These are phyloP conservation scores for Lasiosphaeria hispida DNA, from an alignment of 495 filamentous ascomycete genomes.

Conservation along the genomic window DNA sequence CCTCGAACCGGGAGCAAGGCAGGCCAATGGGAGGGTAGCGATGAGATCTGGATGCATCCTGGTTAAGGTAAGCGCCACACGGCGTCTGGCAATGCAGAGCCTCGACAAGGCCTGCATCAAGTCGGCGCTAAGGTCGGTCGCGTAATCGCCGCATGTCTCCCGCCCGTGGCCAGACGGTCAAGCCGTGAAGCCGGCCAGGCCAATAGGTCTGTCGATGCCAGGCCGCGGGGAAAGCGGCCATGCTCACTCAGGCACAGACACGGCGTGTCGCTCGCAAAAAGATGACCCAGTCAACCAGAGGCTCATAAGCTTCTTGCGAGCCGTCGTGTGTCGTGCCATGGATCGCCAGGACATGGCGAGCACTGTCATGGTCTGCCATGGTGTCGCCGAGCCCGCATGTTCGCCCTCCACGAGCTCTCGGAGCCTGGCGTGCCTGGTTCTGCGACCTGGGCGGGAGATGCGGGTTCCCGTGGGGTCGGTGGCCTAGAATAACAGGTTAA, in stretches of 20 bases:
- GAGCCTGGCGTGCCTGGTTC: too few relatives aligned
- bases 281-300: neutral
- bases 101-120: constrained; percentile 11
- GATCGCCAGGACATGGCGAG: too few relatives aligned
- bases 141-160: constrained; percentile 11
- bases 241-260: neutral
- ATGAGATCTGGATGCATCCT: neutral
- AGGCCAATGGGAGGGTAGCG: constrained; percentile 22
- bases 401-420: too few relatives aligned
- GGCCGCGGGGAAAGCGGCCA: constrained; percentile 8
- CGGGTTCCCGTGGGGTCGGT: constrained; percentile 1
- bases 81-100: constrained; percentile 23
- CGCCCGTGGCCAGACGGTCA: neutral
- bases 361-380: too few relatives aligned
- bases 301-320: too few relatives aligned
- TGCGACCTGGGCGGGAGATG: neutral
- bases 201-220: constrained; percentile 5
- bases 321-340: too few relatives aligned
- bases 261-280: constrained; percentile 13
- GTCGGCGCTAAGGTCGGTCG: constrained; percentile 21
- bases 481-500: constrained; percentile 1
- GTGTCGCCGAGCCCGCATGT: too few relatives aligned
- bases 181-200: constrained; percentile 1
- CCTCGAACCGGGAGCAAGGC: neutral
- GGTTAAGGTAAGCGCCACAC: constrained; percentile 24